Percentiles rank a stretch among this genome's conserved stretches.
phyloP scores from a whole-genome alignment of 2,329 filamentous ascomycete genomes.

The Claviceps monticola region DNA sequence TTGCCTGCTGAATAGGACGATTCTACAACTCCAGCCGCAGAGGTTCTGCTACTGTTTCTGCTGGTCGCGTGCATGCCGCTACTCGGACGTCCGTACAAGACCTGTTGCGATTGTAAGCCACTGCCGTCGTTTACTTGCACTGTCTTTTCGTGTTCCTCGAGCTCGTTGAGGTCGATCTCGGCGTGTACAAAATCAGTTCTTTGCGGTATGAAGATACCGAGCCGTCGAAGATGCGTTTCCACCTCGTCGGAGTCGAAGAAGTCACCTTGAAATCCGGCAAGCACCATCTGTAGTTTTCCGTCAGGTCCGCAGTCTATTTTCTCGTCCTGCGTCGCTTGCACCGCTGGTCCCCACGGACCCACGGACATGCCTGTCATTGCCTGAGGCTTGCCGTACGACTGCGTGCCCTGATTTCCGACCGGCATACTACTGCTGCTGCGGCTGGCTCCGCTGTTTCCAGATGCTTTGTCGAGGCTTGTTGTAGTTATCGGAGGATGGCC shows the following conservation, averaged over 20 bases:
- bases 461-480: not conserved
- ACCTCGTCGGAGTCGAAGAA: slow-evolving; percentile 70
- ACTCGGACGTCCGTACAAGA: not conserved
- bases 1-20: not conserved
- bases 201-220: slow-evolving; percentile 48
- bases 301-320: slow-evolving; percentile 21
- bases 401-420: slow-evolving; percentile 25
- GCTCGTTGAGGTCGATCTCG: slow-evolving; percentile 34
- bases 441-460: not conserved
- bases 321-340: slow-evolving; percentile 27
- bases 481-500: slow-evolving; percentile 4
- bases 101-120: not conserved
- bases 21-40: not conserved
- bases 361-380: slow-evolving; percentile 20
- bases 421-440: slow-evolving; percentile 3
- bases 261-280: slow-evolving; percentile 54
- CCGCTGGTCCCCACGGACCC: slow-evolving; percentile 32
- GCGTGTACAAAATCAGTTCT: slow-evolving; percentile 45
- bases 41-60: slow-evolving; percentile 4
- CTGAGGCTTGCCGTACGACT: slow-evolving; percentile 11
- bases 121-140: not conserved
- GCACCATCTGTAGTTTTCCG: slow-evolving; percentile 34
- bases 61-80: slow-evolving; percentile 1
- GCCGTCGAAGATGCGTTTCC: slow-evolving; percentile 54
- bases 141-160: slow-evolving; percentile 12